Percentiles rank a stretch among this genome's conserved stretches.
phyloP scores from a whole-genome alignment of 805 yeast species.

The Monosporozyma servazzii region DNA sequence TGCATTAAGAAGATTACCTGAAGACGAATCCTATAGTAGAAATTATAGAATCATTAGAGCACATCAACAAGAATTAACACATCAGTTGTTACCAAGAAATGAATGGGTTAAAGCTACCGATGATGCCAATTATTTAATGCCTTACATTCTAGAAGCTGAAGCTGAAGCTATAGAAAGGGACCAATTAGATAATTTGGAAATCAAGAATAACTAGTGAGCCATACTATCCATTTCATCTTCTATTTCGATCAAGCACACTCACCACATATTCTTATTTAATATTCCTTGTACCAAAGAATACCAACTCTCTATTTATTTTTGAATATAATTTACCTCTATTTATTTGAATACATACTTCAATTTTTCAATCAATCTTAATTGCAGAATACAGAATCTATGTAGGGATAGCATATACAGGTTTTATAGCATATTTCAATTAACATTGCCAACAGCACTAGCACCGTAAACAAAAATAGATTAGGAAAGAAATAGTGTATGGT shows the following conservation, averaged over 20 bases:
- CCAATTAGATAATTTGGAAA: slow-evolving; percentile 69
- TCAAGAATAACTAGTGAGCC: slow-evolving; percentile 1
- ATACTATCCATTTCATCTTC: neutral
- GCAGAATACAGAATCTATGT: no score
- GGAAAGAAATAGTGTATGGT: no score
- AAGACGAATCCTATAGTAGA: slow-evolving; percentile 78
- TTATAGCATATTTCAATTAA: no score
- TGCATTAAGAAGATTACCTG: slow-evolving; percentile 82
- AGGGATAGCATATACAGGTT: no score
- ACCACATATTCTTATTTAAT: neutral
- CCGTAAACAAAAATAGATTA: no score
- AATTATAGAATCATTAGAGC: slow-evolving; percentile 88
- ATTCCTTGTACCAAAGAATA: neutral
- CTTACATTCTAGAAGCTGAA: slow-evolving; percentile 89
- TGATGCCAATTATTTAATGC: slow-evolving; percentile 73
- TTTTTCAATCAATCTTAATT: neutral
- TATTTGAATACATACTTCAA: neutral
- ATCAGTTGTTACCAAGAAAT: slow-evolving; percentile 72
- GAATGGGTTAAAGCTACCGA: slow-evolving; percentile 74
- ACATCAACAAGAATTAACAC: slow-evolving; percentile 76
- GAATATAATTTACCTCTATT: neutral
- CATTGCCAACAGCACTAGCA: no score
- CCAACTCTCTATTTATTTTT: neutral
- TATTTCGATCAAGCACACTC: neutral
- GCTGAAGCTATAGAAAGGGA: slow-evolving; percentile 81